These are phyloP conservation scores for Anthoceros angustus DNA, from an alignment of 225 moss, liverwort and hornwort genomes.

Conservation along the genomic window DNA sequence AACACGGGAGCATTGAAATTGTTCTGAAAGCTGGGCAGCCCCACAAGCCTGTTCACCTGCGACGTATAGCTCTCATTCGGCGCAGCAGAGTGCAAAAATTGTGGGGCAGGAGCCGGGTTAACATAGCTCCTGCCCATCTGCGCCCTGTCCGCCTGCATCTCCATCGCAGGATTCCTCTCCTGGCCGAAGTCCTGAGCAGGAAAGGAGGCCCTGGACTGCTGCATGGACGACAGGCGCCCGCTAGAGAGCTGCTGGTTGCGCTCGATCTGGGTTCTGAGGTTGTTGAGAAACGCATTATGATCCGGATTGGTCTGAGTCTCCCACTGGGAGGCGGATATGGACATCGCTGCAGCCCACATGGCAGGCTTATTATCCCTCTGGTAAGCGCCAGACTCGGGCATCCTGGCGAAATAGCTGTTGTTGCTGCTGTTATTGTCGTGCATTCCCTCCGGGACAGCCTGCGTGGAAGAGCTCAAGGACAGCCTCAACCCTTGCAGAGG, in stretches of 20 bases:
- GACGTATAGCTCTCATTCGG: neutral
- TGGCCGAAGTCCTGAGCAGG: neutral
- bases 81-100: neutral
- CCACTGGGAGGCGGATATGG: neutral
- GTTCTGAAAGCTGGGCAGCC: neutral
- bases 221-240: neutral
- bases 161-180: neutral
- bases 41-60: neutral
- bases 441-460: neutral
- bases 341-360: neutral
- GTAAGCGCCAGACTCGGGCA: neutral
- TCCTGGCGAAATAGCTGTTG: neutral
- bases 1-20: neutral
- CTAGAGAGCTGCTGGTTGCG: neutral
- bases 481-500: neutral
- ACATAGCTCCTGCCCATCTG: neutral
- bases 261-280: neutral
- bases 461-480: neutral
- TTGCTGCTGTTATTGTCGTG: neutral
- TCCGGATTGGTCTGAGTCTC: neutral
- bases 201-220: neutral
- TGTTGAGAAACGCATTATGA: neutral
- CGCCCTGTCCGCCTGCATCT: neutral
- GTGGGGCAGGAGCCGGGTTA: neutral
- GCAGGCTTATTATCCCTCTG: neutral